Evolutionary conservation across 2,329 filamentous ascomycete species (phyloP), one percentile per base, ranked within the genome.

Genomic region (Mollisiaceae sp.): DNA sequence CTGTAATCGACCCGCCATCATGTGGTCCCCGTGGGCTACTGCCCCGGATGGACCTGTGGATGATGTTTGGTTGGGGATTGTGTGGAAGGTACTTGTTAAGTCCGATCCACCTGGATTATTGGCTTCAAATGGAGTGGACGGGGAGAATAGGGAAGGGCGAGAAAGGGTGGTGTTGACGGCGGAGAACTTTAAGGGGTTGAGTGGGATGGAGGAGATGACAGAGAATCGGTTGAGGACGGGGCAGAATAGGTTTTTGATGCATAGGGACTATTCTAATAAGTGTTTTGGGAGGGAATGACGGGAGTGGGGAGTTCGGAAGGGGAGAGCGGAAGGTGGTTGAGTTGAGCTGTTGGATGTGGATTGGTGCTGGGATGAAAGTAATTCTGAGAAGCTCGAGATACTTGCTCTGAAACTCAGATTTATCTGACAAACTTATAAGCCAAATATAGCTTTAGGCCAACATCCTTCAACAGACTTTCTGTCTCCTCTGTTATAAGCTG

Each of bases 241-340:
- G n/a, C 71, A 72, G 64, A 69, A 69, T 66, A 64, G 70, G 55
- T 72, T 67, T 50, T 62, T 72, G 58, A 38, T 73, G 62, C 62
- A 71, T 62, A 66, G 64, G 43, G 36, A 41, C 22, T 70, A 66
- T 66, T 38, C 35, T 1, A 58, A 65, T n/a, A 61, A 52, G 55
- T 64, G 24, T 47, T 56, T n/a, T 54, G 43, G 56, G 45, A 24
- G 43, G 32, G 11, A 32, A 35, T 52, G 43, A 20, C 41, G 32
- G 59, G 27, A 22, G 32, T 59, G 39, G 50, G n/a, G 1, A 54
- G 50, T 32, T 32, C 15, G 32, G 50, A 35, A 14, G 1, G 18
- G 27, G 27, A 35, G 50, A 35, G 4, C 4, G 32, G 27, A 54
- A 11, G 50, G 22, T 24, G 12, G 50, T 35, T 35, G 27, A 18